Base-by-base conservation (phyloP, 768 basidiomycete species). In the Termitomyces bulborhizus region DNA sequence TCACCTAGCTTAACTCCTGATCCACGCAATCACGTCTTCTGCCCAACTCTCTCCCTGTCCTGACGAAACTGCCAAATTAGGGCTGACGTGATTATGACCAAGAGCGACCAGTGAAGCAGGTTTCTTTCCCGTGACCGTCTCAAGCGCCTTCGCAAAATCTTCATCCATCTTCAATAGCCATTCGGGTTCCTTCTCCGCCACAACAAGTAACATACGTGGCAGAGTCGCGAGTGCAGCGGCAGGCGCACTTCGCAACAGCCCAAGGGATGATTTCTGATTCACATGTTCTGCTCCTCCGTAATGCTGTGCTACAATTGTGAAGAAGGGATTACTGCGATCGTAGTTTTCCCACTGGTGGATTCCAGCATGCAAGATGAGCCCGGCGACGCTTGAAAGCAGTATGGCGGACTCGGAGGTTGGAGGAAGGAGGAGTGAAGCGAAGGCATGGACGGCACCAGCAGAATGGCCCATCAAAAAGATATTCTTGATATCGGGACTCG, bases 21-120 rank as follows among this genome's bases (percentile, higher is more conserved):
- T 71, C 76, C 76, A 77, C 26, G 63, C 58, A 24, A 66, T 67
- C 36, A 78, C 75, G 16, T 81, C 75, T 53, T 77, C 69, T 1
- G 73, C 84, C 84, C 85, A 86, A 32, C 78, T 73, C 60, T 87
- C 85, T 16, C 81, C 86, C 60, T 80, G 66, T 1, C 85, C 84
- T 2, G 75, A 78, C 3, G 71, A 65, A 54, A 85, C 61, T 13
- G 74, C 75, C 70, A 71, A 76, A 47, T 76, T 74, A 13, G 75
- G 61, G 56, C 84, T 87, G 53, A 87, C 69, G 60, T 87, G 86
- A 64, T 87, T 87, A 58, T 88, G 85, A 0, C 79, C 79, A 55
- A 63, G 63, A 0, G 72, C 77, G 26, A 80, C 62, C 16, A 79
- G 60, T 43, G 68, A 69, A 57, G 61, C 62, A 11, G 75, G 65